Percentiles rank a stretch among this genome's conserved stretches.
phyloP scores from a whole-genome alignment of 352 stramenopile species.

The Pseudoperonospora humuli region DNA sequence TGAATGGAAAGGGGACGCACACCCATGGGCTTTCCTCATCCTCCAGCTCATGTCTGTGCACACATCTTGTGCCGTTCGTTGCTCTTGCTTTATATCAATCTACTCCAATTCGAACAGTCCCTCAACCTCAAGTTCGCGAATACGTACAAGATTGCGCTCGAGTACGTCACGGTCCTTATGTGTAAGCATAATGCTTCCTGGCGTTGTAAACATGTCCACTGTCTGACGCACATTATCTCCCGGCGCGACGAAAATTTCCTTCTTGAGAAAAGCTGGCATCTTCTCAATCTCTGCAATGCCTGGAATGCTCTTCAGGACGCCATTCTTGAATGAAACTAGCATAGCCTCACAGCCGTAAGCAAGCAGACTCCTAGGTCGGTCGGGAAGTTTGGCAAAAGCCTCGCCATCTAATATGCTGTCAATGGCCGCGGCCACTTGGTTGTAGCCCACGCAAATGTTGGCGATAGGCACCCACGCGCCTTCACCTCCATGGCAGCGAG shows the following conservation, averaged over 20 bases:
- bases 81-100: conserved; percentile 16
- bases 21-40: too few species aligned
- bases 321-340: conserved; percentile 89
- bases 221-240: conserved; percentile 86
- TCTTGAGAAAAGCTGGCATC: conserved; percentile 88
- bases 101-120: conserved; percentile 69
- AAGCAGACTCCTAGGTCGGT: conserved; percentile 58
- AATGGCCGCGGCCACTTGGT: conserved; percentile 88
- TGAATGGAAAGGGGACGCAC: conserved; percentile 8
- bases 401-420: conserved; percentile 67
- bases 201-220: conserved; percentile 92
- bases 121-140: conserved; percentile 81
- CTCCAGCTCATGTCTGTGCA: background rate
- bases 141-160: conserved; percentile 79
- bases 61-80: conserved; percentile 6
- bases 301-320: conserved; percentile 86
- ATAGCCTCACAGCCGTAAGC: conserved; percentile 90
- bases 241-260: conserved; percentile 83
- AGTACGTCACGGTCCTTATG: conserved; percentile 85
- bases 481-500: conserved; percentile 93
- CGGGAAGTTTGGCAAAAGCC: conserved; percentile 51
- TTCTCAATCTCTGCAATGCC: conserved; percentile 87
- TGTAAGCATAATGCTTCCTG: conserved; percentile 91
- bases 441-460: conserved; percentile 89
- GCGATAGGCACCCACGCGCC: conserved; percentile 90